Evolutionary conservation across 306 rosid species (phyloP), one percentile per base, ranked within the genome.

Genomic region (Begonia loranthoides): DNA sequence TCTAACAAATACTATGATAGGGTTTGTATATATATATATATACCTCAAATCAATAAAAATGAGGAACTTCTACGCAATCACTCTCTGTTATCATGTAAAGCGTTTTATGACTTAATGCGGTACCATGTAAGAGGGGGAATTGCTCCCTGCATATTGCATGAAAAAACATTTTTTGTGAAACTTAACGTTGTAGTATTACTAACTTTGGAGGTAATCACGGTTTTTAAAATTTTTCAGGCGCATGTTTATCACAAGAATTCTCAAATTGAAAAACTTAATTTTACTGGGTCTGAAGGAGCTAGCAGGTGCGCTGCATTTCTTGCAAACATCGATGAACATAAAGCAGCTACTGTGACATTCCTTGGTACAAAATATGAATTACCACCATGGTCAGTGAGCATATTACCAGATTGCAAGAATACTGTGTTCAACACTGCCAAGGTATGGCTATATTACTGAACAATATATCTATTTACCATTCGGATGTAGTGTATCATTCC

Each of bases 311-410:
- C 90, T 33, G 87, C 95, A 16, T 89, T 89, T 74, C 87, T 89
- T 58, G 97, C 97, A 57, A 89, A 89, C 63, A 89, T 85, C 52
- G 97, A 89, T 59, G 94, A 79, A 54, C 65, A 33, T 45, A 82
- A 64, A 49, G 65, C 66, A 17, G 90, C 87, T 44, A 47, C 74
- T 50, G 94, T 89, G 56, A 76, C 74, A 38, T 85, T 89, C 64
- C 81, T n/a, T n/a, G 94, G 90, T 58, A 66, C 67, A 70, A 79
- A 56, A 55, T 89, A 89, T 71, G 70, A 59, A 21, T 36, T 89
- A 66, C 97, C 97, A 57, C 87, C 97, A 28, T 84, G 97, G 97
- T 89, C 97, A 0, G 97, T 89, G 62, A 89, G 95, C 60, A 70
- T 89, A 61, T 74, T 89, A 69, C 97, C 95, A 46, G 97, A 89